Percentiles rank a stretch among this genome's conserved stretches.
Evolutionary conservation across 2,329 filamentous ascomycete species (phyloP).

Genomic region (Verticillium nubilum): DNA sequence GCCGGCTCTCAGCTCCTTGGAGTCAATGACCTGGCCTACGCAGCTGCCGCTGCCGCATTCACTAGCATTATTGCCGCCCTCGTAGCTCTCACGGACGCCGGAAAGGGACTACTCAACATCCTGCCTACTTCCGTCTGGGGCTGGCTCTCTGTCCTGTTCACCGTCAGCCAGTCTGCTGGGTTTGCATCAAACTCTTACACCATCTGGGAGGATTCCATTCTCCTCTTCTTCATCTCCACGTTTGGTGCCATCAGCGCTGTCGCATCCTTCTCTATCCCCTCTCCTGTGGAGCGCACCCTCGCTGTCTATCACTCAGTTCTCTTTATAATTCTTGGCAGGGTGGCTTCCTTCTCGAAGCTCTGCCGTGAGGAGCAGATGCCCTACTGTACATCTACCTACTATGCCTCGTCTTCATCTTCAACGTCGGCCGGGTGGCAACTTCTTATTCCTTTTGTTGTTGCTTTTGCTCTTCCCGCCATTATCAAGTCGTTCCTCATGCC

Average conservation of each 20-base stretch:
- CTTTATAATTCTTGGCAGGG: constrained; percentile 72
- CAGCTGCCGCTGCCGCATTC: constrained; percentile 33
- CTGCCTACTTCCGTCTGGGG: constrained; percentile 78
- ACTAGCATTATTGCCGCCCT: constrained; percentile 36
- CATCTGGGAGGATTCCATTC: constrained; percentile 96
- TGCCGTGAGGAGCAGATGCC: constrained; percentile 99
- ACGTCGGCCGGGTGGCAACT: constrained; percentile 92
- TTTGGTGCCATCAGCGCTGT: constrained; percentile 75
- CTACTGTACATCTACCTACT: constrained; percentile 91
- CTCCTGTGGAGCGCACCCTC: constrained; percentile 62
- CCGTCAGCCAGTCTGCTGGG: constrained; percentile 80
- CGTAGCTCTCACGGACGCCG: constrained; percentile 34
- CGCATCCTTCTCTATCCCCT: constrained; percentile 68
- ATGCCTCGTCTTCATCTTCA: constrained; percentile 84
- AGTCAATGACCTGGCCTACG: constrained; percentile 24
- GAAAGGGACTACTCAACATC: constrained; percentile 43
- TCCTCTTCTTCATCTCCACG: constrained; percentile 84
- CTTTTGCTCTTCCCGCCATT: constrained; percentile 65
- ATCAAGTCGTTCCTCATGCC: constrained; percentile 74
- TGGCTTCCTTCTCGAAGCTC: constrained; percentile 83
- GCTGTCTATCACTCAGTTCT: constrained; percentile 80
- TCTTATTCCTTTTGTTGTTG: constrained; percentile 69
- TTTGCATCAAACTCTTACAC: constrained; percentile 98
- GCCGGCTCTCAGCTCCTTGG: constrained; percentile 26
- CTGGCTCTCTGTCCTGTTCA: constrained; percentile 77